These are phyloP conservation scores for Cymodocea nodosa DNA, from an alignment of 116 monocot genomes.

Conservation along the genomic window DNA sequence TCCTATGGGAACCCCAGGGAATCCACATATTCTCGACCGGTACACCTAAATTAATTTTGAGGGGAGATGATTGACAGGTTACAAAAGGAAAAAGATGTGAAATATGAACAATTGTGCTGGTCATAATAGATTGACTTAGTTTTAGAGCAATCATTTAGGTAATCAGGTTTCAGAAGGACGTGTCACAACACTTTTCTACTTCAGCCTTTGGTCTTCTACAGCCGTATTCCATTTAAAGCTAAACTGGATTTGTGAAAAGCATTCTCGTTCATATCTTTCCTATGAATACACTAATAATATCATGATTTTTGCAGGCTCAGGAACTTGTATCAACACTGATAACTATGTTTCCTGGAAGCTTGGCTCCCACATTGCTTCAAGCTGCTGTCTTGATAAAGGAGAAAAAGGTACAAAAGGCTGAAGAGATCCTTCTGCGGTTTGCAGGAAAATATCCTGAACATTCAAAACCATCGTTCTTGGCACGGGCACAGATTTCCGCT, in stretches of 20 bases:
- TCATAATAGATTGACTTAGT: too few relatives aligned
- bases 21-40: too few relatives aligned
- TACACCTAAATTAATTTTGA: too few relatives aligned
- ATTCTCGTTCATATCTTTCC: background rate
- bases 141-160: too few relatives aligned
- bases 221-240: background rate
- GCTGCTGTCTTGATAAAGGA: slow-evolving; percentile 66
- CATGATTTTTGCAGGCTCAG: slow-evolving; percentile 46
- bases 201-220: too few relatives aligned
- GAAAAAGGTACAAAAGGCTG: slow-evolving; percentile 72
- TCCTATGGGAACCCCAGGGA: too few relatives aligned
- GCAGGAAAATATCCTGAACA: slow-evolving; percentile 53
- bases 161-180: too few relatives aligned
- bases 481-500: slow-evolving; percentile 84
- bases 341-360: slow-evolving; percentile 49
- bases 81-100: too few relatives aligned
- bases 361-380: slow-evolving; percentile 58
- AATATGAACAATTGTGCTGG: too few relatives aligned
- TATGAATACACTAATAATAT: background rate
- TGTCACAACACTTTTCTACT: too few relatives aligned
- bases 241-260: too few relatives aligned
- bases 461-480: slow-evolving; percentile 47
- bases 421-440: slow-evolving; percentile 55
- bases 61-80: too few relatives aligned
- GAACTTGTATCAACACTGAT: slow-evolving; percentile 50